Conservation (phyloP, 2,329 filamentous ascomycete genomes). For the Penicillium sp. region DNA sequence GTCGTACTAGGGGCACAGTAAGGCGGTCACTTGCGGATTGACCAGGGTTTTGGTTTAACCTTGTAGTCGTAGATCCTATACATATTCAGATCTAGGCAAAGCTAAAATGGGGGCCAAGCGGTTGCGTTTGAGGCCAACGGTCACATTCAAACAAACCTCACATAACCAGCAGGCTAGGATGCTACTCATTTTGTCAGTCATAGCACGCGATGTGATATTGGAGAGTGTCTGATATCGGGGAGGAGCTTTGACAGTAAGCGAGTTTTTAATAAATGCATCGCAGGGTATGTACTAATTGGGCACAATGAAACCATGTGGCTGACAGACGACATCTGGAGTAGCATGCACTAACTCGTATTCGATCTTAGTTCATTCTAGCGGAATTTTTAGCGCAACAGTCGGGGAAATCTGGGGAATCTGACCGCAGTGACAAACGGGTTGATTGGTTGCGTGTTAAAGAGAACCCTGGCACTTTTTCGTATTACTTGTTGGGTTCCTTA, state of each 20-base stretch:
- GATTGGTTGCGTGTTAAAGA: neutral
- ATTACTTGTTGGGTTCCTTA: neutral
- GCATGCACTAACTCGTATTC: slow-evolving; percentile 11
- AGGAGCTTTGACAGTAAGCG: neutral
- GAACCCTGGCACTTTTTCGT: neutral
- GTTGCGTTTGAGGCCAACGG: neutral
- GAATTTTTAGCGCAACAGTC: neutral
- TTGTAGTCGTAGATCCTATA: slow-evolving; percentile 9
- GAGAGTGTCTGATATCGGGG: neutral
- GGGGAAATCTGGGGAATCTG: neutral
- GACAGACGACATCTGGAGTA: slow-evolving; percentile 13
- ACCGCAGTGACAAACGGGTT: neutral
- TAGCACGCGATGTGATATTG: neutral
- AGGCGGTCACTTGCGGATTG: neutral
- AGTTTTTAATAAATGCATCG: neutral
- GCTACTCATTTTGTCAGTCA: neutral
- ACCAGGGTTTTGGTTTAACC: slow-evolving; percentile 1
- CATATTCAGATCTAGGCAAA: slow-evolving; percentile 1
- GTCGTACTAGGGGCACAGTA: neutral
- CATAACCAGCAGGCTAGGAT: neutral
- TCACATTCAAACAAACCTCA: neutral
- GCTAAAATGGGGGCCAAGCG: neutral
- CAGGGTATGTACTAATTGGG: slow-evolving; percentile 3
- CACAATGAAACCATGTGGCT: slow-evolving; percentile 24
- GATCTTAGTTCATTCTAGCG: neutral